Evolutionary conservation across 805 yeast species (phyloP), one percentile per base, ranked within the genome.

Genomic region (Saccharomycopsis javanensis): DNA sequence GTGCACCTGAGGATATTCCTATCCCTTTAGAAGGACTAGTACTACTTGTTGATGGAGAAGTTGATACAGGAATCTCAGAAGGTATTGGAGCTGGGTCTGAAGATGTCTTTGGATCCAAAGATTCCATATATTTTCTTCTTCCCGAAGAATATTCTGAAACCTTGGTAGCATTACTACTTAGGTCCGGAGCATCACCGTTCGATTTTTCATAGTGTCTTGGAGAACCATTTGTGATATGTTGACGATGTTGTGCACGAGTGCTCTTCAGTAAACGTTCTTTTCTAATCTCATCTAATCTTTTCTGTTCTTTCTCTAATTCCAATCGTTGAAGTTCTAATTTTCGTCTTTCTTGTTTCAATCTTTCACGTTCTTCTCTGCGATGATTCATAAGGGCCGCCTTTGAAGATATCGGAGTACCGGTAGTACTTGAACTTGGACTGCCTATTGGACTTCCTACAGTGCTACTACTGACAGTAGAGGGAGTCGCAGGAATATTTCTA

Each of bases 241-340:
- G 48, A 42, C 48, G 48, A 20, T 42, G 48, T 20, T 42, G 48
- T 4, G 48, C 48, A 11, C 48, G 27, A 42, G 8, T 42, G 13
- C 48, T 25, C 10, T 42, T 42, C 48, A 20, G 48, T 7, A 30
- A 16, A 31, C 61, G 25, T 20, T 50, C 57, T 16, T 34, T 55
- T 51, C 50, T 55, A 23, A 30, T 55, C 4, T 58, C 58, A 13
- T 53, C 58, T 18, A 60, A 28, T 33, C 55, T 42, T 23, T 31
- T 45, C 27, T 60, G 62, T 33, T 60, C 58, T 18, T 42, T 51
- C 38, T 60, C 62, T 20, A 60, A 57, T 27, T 57, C 58, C 23
- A 55, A 33, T 31, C 54, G 50, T 20, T 60, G 58, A 25, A 42
- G 54, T 37, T 57, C 60, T 5, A 60, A 15, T 25, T 53, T 54